These are phyloP conservation scores for Artomyces pyxidatus DNA, from an alignment of 768 basidiomycete species.

Conservation along the genomic window DNA sequence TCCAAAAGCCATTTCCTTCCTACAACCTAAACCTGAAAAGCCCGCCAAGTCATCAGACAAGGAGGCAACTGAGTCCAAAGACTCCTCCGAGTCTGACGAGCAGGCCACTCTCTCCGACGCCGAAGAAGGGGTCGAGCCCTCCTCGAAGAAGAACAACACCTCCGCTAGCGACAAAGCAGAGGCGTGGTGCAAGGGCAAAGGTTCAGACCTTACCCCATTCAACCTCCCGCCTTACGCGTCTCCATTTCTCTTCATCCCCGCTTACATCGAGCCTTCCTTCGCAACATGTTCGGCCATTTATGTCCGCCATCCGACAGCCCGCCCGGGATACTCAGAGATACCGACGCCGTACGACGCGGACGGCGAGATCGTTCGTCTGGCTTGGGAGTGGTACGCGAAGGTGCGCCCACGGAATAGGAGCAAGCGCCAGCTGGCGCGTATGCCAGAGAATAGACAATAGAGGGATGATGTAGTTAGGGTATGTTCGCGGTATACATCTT, in stretches of 20 bases:
- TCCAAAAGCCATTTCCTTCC: conserved; percentile 69
- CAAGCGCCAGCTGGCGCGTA: conserved; percentile 16
- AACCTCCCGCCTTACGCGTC: conserved; percentile 79
- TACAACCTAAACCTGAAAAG: conserved; percentile 31
- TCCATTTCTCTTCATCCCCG: conserved; percentile 90
- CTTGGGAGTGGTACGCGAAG: conserved; percentile 94
- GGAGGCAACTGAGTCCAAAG: conserved; percentile 4
- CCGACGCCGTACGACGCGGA: conserved; percentile 95
- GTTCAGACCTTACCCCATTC: conserved; percentile 55
- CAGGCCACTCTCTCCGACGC: conserved; percentile 5
- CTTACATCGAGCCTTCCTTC: conserved; percentile 83
- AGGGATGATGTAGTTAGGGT: too few relatives aligned
- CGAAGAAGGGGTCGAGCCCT: conserved; percentile 13
- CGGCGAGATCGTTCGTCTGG: conserved; percentile 82
- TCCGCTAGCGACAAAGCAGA: background rate
- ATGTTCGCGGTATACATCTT: too few relatives aligned
- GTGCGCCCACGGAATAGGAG: conserved; percentile 48
- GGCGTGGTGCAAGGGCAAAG: too few relatives aligned
- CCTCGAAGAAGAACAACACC: background rate
- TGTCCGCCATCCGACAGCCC: conserved; percentile 91
- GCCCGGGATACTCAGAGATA: conserved; percentile 93
- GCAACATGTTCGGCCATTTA: conserved; percentile 86
- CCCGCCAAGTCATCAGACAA: conserved; percentile 14
- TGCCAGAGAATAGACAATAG: conserved; percentile 15
- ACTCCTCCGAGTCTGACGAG: background rate